Evolutionary conservation across 1,284 basidiomycete species (phyloP), one percentile per base, ranked within the genome.

Genomic region (Xerocomus nothofagi): DNA sequence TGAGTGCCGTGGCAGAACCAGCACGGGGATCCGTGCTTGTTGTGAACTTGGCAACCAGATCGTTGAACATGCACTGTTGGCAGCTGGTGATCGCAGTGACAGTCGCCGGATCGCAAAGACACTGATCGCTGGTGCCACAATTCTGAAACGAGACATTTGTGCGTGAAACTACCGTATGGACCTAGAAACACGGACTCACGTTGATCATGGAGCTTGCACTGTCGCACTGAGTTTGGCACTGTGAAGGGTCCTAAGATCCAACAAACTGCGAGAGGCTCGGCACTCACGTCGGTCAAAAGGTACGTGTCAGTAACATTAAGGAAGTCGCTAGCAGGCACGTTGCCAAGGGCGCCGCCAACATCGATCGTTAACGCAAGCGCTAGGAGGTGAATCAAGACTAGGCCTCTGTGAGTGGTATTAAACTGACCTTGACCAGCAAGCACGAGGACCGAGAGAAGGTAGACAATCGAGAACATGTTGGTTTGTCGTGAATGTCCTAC

Each of bases 1-100:
- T 61, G 26, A 88, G 66, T 15, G 81, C 71, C 14, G 73, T 59
- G 44, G 77, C 74, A 18, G 79, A 80, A n/a, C 86, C 86, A 6
- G 76, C 77, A 17, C 73, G 71, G 26, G 70, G 65, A 62, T 84
- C 80, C 21, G 74, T 70, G 41, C 73, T 70, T 17, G 65, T 70
- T 47, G 70, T 63, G 62, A 85, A 82, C 30, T 66, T 67, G 7
- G 61, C 57, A 57, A 88, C 76, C 31, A 86, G 67, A 48, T 70
- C 65, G 39, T 66, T 65, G 61, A 84, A 82, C 73, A 83, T 76
- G 71, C 86, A 88, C 57, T 82, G 77, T 61, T 88, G 76, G 66
- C 84, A 86, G 20, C 54, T 44, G 1, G 70, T 65, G 47, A 88
- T 66, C 0, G 62, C 53, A 0, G 59, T 44, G 24, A 78, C 71